phyloP scores from a whole-genome alignment of 164 flowering plant species.

The Chimonanthus salicifolius region DNA sequence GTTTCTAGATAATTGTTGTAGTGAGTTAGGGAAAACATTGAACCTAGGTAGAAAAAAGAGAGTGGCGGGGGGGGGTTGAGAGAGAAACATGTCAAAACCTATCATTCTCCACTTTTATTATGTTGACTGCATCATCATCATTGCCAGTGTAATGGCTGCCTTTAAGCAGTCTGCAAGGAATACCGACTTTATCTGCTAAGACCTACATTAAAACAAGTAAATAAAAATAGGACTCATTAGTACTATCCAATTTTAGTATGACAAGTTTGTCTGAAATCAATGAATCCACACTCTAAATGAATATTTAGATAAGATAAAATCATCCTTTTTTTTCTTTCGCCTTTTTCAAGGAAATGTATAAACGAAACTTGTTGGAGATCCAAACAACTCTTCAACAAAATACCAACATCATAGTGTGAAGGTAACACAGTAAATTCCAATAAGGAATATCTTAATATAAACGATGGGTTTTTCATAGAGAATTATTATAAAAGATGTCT shows the following conservation, averaged over 20 bases:
- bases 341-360: no score
- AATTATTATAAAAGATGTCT: background rate
- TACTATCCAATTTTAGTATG: background rate
- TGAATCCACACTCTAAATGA: no score
- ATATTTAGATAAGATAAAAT: no score
- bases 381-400: background rate
- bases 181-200: conserved; percentile 71
- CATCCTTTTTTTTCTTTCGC: no score
- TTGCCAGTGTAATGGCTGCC: conserved; percentile 95
- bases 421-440: background rate
- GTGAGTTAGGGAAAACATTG: background rate
- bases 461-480: background rate
- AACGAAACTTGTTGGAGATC: no score
- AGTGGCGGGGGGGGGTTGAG: background rate
- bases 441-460: background rate
- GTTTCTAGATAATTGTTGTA: background rate
- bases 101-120: conserved; percentile 80
- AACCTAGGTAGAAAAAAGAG: background rate
- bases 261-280: no score
- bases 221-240: background rate
- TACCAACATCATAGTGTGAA: background rate
- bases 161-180: conserved; percentile 87
- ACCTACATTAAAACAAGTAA: conserved; percentile 46
- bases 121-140: conserved; percentile 95
- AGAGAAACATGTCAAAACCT: conserved; percentile 38